Evolutionary conservation across 202 grass and related monocot species (phyloP), one percentile per base, ranked within the genome.

Genomic region (Saccharum hybrid): DNA sequence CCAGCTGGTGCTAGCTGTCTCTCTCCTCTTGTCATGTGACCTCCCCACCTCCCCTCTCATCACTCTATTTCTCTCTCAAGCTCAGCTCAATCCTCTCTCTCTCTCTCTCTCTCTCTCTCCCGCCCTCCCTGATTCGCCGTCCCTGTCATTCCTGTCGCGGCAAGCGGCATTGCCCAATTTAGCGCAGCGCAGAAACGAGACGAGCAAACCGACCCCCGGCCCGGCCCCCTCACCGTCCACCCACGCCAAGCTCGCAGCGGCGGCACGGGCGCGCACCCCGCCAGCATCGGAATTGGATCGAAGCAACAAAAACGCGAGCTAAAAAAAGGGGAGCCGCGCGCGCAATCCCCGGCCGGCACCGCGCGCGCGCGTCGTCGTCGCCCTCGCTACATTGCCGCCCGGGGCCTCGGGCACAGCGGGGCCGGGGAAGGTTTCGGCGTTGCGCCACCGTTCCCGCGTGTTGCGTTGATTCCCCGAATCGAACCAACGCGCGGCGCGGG

Each of bases 1-100:
- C 66, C 74, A 88, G 90, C 90, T 93, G 93, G 76, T 83, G 83
- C 86, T 93, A 93, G 93, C 90, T 96, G 93, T 96, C 68, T 30
- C 78, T 87, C 90, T 84, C 86, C 66, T 74, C 85, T 69, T 34
- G 52, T 79, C 90, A 93, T 96, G 93, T 91, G 88, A 96, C 79
- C 78, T 86, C 84, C 33, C 46, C 36, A 37, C 36, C 21, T 26
- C 31, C 51, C 3, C 28, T 14, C 86, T 11, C 2, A 11, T 10
- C 2, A 4, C 61, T 66, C 45, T 79, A 65, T 48, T 68, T 71
- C 66, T 66, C 42, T 82, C n/a, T 43, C 72, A 63, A 62, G 19
- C 26, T 7, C 22, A 37, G 13, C 51, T 18, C 34, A 37, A 0
- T 28, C 28, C 66, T 56, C 85, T 46, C 63, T 73, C 71, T 31